Conservation (phyloP, 2,329 filamentous ascomycete genomes). For the Pseudogymnoascus destructans region DNA sequence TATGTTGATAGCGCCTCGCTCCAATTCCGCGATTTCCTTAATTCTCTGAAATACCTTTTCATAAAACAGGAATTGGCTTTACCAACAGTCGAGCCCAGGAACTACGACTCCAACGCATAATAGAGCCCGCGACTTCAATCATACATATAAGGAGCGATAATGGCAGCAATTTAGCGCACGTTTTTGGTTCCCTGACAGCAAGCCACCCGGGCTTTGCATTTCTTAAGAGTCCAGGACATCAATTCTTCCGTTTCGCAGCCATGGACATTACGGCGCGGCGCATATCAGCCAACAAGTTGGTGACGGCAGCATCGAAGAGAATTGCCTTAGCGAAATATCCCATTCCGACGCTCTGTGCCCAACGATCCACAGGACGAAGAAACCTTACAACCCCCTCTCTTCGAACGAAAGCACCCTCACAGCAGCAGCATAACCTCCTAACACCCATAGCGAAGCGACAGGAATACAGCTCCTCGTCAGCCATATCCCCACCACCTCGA, state of each 20-base stretch:
- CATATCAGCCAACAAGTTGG: background rate
- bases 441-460: background rate
- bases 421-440: background rate
- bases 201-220: background rate
- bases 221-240: background rate
- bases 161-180: slow-evolving; percentile 5
- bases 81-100: background rate
- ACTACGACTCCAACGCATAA: background rate
- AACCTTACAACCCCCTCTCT: background rate
- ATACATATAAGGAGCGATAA: background rate
- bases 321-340: background rate
- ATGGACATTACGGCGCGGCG: slow-evolving; percentile 6
- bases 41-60: slow-evolving; percentile 1
- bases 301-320: background rate
- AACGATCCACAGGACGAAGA: background rate
- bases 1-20: slow-evolving; percentile 1
- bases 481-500: background rate
- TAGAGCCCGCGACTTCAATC: background rate
- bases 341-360: background rate
- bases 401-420: background rate
- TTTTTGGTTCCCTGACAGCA: background rate
- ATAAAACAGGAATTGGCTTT: background rate
- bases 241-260: background rate
- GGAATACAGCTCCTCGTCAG: background rate
- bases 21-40: slow-evolving; percentile 2